Evolutionary conservation across 2,329 filamentous ascomycete genomes (phyloP), one percentile per base, ranked within the genome.

Genomic region (Fusarium humuli): DNA sequence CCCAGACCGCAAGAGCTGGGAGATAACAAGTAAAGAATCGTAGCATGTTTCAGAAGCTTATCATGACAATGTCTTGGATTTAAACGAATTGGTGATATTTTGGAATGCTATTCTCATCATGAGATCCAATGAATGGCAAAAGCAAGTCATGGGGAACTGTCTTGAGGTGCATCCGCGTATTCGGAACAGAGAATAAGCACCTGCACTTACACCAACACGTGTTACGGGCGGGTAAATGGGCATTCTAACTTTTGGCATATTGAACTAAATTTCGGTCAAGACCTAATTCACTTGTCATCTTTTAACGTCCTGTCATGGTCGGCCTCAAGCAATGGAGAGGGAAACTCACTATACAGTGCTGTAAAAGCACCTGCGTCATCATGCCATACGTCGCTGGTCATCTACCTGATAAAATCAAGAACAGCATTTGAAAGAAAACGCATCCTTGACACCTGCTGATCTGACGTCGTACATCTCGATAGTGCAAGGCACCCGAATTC

Each of bases 401-500:
- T 52, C 27, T 32, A 11, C 27, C 16, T 7, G 27, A 40, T 57
- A 9, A 37, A 37, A 40, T 45, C 18, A 40, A 64, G 9, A 62
- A 13, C 8, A 48, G 13, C 23, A 44, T 49, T 29, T 18, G 14
- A 27, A 13, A 12, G 30, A 54, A 37, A 25, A 25, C 56, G 25
- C 20, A 46, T 45, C 42, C 57, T 37, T 23, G 45, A 58, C 30
- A 37, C 34, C 20, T 44, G 40, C 40, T 71, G 67, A 68, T 63
- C 68, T 71, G 61, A 69, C 48, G 62, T 57, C 27, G 47, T 53
- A 29, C 37, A 61, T 65, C 63, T 68, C 29, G 55, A 57, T 71
- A 64, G 54, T 44, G 61, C 65, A 66, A 69, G 61, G 67, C 52
- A 66, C 64, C 41, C 61, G 37, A 53, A 47, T 44, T 55, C 25